Base-by-base conservation (phyloP, 495 filamentous ascomycete species). In the Gamarada debralockiae region DNA sequence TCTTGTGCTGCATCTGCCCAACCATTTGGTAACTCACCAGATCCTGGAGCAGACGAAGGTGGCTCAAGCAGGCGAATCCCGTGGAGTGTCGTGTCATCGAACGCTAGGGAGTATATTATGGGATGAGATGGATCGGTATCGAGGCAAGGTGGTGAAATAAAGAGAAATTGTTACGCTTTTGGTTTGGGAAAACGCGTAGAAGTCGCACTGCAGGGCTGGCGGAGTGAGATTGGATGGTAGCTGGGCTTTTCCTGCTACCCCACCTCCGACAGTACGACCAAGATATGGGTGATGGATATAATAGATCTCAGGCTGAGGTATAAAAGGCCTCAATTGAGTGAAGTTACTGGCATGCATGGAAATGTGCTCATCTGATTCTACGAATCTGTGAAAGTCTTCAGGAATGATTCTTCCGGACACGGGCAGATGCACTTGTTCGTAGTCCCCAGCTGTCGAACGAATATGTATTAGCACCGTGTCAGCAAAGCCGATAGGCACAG, bases 351-450 rank as follows among this genome's bases (percentile, higher is more conserved):
- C 37, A 48, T 82, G 72, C 53, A 87, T 82, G 52, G 78, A 69
- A 41, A 90, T 66, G 51, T 75, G 69, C 39, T 72, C 73, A 60
- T 85, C 80, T 3, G 70, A 70, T 65, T 90, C 85, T 54, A 86
- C 77, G 55, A 84, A 86, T 33, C 83, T 84, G 4, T 62, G 72
- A 67, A 88, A 90, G 15, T 65, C 67, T 1, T 70, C 62, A 0
- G 85, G 78, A 29, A 82, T 56, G 12, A 64, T 56, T 37, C 77
- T 75, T 23, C 77, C 67, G 38, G 73, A 72, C 48, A 86, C 65
- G 3, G 82, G 83, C 3, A 88, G 66, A 21, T 69, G 67, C 6
- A 80, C 79, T 29, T 67, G 62, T 31, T 60, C 48, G 56, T 64
- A 76, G 48, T 54, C 51, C 6, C 51, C 51, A 22, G 76, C 75